These are phyloP conservation scores for Casuarina equisetifolia DNA, from an alignment of 306 rosid genomes.

Conservation along the genomic window DNA sequence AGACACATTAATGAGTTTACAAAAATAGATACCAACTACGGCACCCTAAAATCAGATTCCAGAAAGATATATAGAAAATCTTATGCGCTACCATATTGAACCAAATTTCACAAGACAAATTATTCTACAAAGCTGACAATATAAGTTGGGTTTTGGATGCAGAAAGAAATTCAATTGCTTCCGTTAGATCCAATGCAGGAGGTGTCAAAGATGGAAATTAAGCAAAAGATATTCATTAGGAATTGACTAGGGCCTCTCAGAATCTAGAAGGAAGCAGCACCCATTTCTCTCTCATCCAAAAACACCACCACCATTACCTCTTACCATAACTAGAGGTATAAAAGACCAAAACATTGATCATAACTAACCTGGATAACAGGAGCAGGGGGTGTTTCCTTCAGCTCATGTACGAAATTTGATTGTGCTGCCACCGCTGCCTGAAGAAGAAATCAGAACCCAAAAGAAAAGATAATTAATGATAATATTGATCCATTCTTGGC, in stretches of 20 bases:
- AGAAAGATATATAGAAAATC: neutral
- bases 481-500: neutral
- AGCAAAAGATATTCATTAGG: neutral
- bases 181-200: neutral
- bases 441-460: conserved; percentile 32
- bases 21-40: neutral
- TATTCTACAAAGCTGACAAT: neutral
- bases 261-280: neutral
- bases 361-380: conserved; percentile 60
- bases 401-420: conserved; percentile 53
- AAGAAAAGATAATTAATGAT: neutral
- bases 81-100: neutral
- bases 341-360: conserved; percentile 7
- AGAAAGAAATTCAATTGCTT: neutral
- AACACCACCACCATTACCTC: neutral
- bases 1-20: neutral
- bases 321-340: too few relatives aligned
- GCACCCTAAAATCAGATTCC: neutral
- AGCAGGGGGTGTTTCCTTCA: conserved; percentile 59
- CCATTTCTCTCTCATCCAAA: neutral
- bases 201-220: neutral
- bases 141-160: neutral
- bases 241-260: neutral
- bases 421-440: conserved; percentile 80
- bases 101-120: neutral